Evolutionary conservation across 1,284 basidiomycete genomes (phyloP), one percentile per base, ranked within the genome.

Genomic region (Austropuccinia psidii): DNA sequence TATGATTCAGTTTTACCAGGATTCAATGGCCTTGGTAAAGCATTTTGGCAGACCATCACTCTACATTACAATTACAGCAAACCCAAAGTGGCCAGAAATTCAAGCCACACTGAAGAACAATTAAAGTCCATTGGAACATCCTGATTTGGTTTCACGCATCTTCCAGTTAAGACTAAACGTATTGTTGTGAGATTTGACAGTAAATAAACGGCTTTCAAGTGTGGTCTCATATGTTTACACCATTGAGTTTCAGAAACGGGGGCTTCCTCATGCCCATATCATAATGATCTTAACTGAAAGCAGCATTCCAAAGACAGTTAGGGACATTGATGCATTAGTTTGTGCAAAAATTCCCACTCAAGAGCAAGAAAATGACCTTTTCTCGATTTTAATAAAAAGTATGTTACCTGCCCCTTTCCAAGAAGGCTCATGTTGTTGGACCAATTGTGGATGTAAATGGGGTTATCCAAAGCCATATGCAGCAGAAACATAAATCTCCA

Each of bases 221-320:
- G 54, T 77, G 1, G 79, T 79, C 27, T 83, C 81, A 0, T 66
- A 81, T 73, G 81, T 86, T 0, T 83, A 83, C 66, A 82, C 81
- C 0, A 84, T 85, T 74, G 83, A 86, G 75, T 86, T 84, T 62
- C 85, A 86, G 75, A 86, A 85, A 73, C 77, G 82, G 0, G 83
- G 84, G 0, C 79, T 85, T 0, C 84, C 84, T 2, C 84, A 85
- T 65, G 80, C 83, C 75, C 85, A 86, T 72, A 73, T 83, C 0
- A 77, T 85, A 0, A 78, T 85, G 1, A 83, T 83, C 70, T 76
- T 85, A 2, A n/a, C n/a, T n/a, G n/a, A n/a, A n/a, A n/a, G n/a
- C n/a, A n/a, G n/a, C n/a, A n/a, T n/a, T n/a, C n/a, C n/a, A n/a
- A n/a, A n/a, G 0, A 57, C 52, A 21, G 78, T 82, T 0, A 77